These are phyloP conservation scores for Hypoxylon sp. DNA, from an alignment of 2,329 filamentous ascomycete genomes.

Conservation along the genomic window DNA sequence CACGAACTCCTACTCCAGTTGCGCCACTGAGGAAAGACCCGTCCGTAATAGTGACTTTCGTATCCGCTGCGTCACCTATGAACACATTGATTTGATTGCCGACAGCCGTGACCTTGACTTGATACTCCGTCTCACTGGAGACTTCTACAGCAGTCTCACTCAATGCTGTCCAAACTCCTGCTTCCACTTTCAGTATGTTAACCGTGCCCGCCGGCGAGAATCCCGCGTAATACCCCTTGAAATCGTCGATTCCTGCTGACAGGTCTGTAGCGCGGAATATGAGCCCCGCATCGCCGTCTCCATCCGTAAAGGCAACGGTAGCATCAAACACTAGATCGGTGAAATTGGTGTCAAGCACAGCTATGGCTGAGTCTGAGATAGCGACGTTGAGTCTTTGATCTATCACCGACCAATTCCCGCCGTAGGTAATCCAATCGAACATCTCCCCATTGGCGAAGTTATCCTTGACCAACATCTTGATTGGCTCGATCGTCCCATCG, in stretches of 20 bases:
- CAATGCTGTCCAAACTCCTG: slow-evolving; percentile 42
- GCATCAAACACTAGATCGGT: slow-evolving; percentile 54
- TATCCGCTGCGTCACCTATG: slow-evolving; percentile 46
- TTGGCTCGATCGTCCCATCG: slow-evolving; percentile 59
- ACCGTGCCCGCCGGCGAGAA: slow-evolving; percentile 45
- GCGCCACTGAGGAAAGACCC: slow-evolving; percentile 44
- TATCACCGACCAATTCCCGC: slow-evolving; percentile 49
- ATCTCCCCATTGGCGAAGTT: slow-evolving; percentile 60
- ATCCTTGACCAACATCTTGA: slow-evolving; percentile 63
- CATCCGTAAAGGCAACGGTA: slow-evolving; percentile 46
- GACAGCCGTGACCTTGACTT: slow-evolving; percentile 49
- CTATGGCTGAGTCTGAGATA: slow-evolving; percentile 44
- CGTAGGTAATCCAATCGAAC: slow-evolving; percentile 57
- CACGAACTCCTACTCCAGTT: slow-evolving; percentile 50
- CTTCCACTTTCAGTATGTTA: slow-evolving; percentile 47
- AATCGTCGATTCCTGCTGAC: slow-evolving; percentile 42
- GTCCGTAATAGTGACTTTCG: slow-evolving; percentile 47
- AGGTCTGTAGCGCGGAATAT: slow-evolving; percentile 56
- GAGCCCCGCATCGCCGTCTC: slow-evolving; percentile 53
- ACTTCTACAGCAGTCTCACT: slow-evolving; percentile 23
- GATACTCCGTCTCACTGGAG: slow-evolving; percentile 36
- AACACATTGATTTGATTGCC: slow-evolving; percentile 51
- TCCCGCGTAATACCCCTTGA: slow-evolving; percentile 53
- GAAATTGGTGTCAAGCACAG: slow-evolving; percentile 58
- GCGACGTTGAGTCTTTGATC: slow-evolving; percentile 50